These are phyloP conservation scores for Leishmania martiniquensis DNA, from an alignment of 208 protist genomes.

Conservation along the genomic window DNA sequence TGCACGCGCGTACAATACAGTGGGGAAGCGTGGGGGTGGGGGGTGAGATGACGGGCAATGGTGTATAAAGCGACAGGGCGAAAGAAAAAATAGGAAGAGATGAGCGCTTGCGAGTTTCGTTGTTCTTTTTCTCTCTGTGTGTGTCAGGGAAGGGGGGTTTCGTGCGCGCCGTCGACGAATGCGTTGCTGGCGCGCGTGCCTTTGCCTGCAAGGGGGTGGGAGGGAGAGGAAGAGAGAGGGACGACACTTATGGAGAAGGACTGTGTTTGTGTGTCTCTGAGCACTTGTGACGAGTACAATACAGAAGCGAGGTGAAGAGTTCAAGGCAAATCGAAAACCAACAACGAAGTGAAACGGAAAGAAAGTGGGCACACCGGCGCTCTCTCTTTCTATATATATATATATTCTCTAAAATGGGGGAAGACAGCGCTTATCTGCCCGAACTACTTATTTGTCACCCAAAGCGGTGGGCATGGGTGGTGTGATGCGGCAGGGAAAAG, in stretches of 20 bases:
- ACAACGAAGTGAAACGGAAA: not conserved
- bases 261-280: not conserved
- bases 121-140: not conserved
- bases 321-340: not conserved
- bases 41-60: not conserved
- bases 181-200: not conserved
- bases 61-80: not conserved
- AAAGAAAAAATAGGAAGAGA: not conserved
- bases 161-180: not conserved
- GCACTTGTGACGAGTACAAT: not conserved
- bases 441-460: not conserved
- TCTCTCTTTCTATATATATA: not conserved
- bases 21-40: not conserved
- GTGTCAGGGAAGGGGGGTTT: not conserved
- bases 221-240: too few relatives aligned
- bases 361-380: not conserved
- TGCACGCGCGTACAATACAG: not conserved
- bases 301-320: not conserved
- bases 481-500: not conserved
- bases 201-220: too few relatives aligned
- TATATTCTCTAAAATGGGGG: not conserved
- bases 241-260: not conserved
- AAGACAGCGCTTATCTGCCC: not conserved
- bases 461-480: not conserved
- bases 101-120: not conserved